phyloP scores from a whole-genome alignment of 169 alveolate genomes.

The Plasmodium inui region DNA sequence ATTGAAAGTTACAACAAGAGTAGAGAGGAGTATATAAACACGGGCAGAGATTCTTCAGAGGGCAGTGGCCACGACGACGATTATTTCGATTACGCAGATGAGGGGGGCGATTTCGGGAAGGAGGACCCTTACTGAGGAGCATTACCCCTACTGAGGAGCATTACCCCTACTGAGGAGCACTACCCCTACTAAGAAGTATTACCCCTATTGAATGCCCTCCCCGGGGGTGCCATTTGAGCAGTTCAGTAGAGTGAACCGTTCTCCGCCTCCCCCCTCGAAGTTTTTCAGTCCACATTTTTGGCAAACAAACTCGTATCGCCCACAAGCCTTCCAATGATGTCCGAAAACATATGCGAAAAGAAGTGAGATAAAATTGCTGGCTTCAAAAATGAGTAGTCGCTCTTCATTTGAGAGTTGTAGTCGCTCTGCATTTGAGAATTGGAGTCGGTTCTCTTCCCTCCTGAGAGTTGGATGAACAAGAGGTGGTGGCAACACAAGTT shows the following conservation, averaged over 20 bases:
- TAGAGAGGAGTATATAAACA: conserved; percentile 67
- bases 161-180: no score
- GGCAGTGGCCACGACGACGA: conserved; percentile 19
- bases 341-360: conserved; percentile 67
- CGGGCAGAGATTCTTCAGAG: conserved; percentile 56
- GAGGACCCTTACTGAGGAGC: conserved; percentile 8
- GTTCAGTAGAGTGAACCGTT: not conserved
- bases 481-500: not conserved
- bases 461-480: not conserved
- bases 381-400: conserved; percentile 67
- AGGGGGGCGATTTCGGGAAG: conserved; percentile 21
- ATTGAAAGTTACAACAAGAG: conserved; percentile 54
- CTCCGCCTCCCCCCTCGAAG: not conserved
- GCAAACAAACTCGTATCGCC: conserved; percentile 30
- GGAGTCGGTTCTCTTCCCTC: not conserved
- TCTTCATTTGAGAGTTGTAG: conserved; percentile 13
- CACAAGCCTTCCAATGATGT: conserved; percentile 55
- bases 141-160: not conserved
- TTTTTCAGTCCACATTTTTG: conserved; percentile 30
- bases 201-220: not conserved
- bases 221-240: not conserved
- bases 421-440: conserved; percentile 17
- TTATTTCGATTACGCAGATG: conserved; percentile 24
- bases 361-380: conserved; percentile 73
- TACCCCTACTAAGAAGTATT: no score